Percentiles rank a stretch among this genome's conserved stretches.
These are phyloP conservation scores for Cenchrus americanus DNA, from an alignment of 176 grass and related monocot genomes.

Conservation along the genomic window DNA sequence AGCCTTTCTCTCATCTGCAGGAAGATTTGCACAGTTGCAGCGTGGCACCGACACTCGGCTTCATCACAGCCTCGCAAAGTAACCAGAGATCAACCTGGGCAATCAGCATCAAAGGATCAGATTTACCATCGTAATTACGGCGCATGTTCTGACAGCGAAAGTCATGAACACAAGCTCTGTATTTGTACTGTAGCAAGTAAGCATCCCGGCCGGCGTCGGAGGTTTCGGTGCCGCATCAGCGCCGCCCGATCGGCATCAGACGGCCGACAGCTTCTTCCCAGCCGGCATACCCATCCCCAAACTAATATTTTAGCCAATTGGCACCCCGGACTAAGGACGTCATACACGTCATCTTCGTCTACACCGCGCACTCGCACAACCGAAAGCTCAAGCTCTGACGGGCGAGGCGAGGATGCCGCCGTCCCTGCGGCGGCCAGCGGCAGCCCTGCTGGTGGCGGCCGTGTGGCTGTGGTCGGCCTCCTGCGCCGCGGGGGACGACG, in stretches of 20 bases:
- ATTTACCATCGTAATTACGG: neutral
- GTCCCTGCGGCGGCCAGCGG: neutral
- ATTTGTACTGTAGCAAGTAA: neutral
- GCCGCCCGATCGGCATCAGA: conserved; percentile 34
- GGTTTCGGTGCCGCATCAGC: conserved; percentile 16
- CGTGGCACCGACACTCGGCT: conserved; percentile 28
- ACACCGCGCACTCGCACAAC: neutral
- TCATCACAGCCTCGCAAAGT: neutral
- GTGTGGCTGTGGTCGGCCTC: conserved; percentile 3
- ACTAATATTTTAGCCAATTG: conserved; percentile 35
- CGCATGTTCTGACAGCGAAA: too few relatives aligned
- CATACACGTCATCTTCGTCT: conserved; percentile 1
- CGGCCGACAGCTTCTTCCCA: neutral
- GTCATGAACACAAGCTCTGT: neutral
- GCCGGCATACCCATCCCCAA: neutral
- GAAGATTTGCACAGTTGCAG: neutral
- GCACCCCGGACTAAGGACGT: conserved; percentile 2
- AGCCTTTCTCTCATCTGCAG: neutral
- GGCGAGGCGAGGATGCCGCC: neutral
- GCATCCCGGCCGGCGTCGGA: neutral
- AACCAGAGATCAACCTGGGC: neutral
- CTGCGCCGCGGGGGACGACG: conserved; percentile 17
- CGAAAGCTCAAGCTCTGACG: neutral
- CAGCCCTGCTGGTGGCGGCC: conserved; percentile 34
- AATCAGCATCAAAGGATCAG: neutral